These are phyloP conservation scores for Colletotrichum costaricense DNA, from an alignment of 2,329 filamentous ascomycete species.

Conservation along the genomic window DNA sequence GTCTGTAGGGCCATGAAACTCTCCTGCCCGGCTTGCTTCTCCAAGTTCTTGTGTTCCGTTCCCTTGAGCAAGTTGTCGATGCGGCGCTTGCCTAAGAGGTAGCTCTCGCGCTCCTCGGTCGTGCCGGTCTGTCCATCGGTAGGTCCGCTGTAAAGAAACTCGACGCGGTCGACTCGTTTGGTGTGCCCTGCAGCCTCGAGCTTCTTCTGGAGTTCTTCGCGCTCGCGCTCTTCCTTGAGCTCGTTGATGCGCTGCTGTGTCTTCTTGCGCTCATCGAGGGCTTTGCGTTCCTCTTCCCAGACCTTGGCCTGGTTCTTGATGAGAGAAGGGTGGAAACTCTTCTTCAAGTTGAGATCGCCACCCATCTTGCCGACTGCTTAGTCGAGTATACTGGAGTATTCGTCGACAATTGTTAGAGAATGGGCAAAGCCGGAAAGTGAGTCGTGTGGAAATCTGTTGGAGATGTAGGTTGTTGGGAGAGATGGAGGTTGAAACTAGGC, in stretches of 20 bases:
- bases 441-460: background rate
- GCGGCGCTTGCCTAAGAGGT: slow-evolving; percentile 89
- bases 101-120: slow-evolving; percentile 92
- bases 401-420: background rate
- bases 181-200: slow-evolving; percentile 89
- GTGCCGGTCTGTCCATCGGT: slow-evolving; percentile 80
- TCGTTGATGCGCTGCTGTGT: slow-evolving; percentile 93
- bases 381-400: background rate
- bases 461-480: background rate
- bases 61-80: slow-evolving; percentile 87
- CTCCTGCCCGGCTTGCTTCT: slow-evolving; percentile 76
- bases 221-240: slow-evolving; percentile 90
- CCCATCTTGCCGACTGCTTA: slow-evolving; percentile 73
- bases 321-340: slow-evolving; percentile 92
- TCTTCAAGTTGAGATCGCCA: slow-evolving; percentile 94
- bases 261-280: slow-evolving; percentile 93
- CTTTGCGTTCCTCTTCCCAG: slow-evolving; percentile 91
- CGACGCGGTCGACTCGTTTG: slow-evolving; percentile 84
- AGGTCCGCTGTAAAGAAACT: slow-evolving; percentile 98
- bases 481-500: background rate
- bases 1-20: slow-evolving; percentile 71
- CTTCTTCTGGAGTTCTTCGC: slow-evolving; percentile 90
- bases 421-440: background rate
- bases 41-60: slow-evolving; percentile 81
- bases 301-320: slow-evolving; percentile 92